Conservation (phyloP, 169 alveolate genomes). For the Eimeria maxima region DNA sequence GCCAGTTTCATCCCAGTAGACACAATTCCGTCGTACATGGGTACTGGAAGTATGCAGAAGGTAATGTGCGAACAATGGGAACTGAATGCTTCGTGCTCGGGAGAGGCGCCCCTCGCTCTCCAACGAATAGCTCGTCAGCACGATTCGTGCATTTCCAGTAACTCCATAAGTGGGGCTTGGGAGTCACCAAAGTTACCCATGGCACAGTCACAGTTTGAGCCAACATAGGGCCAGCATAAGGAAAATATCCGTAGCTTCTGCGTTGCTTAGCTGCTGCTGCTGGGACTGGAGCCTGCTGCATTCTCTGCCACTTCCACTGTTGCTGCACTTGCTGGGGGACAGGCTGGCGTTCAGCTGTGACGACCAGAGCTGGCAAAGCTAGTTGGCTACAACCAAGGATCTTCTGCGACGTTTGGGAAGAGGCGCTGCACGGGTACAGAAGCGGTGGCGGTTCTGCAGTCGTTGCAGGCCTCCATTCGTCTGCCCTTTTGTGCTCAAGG, state of each 20-base stretch:
- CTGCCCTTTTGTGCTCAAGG: not conserved
- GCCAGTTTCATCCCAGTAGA: not conserved
- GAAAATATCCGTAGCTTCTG: not conserved
- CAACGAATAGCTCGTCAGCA: constrained; percentile 65
- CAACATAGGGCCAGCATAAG: not conserved
- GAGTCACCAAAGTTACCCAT: constrained; percentile 35
- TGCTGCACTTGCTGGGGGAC: not conserved
- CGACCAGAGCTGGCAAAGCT: not conserved
- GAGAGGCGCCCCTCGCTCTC: constrained; percentile 37
- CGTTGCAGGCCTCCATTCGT: not conserved
- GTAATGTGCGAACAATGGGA: not conserved
- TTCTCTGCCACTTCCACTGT: not conserved
- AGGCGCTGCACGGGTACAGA: not conserved
- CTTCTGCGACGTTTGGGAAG: constrained; percentile 5
- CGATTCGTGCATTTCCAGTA: not conserved
- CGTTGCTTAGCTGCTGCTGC: not conserved
- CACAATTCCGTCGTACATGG: not conserved
- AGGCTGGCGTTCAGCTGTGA: constrained; percentile 1
- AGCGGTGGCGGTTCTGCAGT: not conserved
- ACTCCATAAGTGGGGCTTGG: constrained; percentile 19
- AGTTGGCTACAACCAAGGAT: constrained; percentile 1
- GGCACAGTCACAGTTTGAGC: not conserved
- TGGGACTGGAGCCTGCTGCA: not conserved
- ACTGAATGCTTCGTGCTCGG: constrained; percentile 48
- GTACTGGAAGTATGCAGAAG: not conserved